These are phyloP conservation scores for Rhizopus stolonifer DNA, from an alignment of 371 early-diverging fungal genomes.

Conservation along the genomic window DNA sequence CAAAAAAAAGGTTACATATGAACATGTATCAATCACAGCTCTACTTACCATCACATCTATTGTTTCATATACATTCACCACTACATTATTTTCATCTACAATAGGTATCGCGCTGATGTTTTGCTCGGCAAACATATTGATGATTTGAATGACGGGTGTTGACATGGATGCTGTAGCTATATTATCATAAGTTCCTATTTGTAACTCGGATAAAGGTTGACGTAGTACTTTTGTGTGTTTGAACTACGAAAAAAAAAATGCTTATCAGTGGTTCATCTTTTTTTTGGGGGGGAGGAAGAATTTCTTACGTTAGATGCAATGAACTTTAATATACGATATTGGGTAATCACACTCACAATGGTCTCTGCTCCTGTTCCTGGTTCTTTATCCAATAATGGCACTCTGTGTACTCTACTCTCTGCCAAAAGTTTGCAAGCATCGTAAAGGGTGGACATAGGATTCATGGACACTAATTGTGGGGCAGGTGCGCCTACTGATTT, in stretches of 20 bases:
- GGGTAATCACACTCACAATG: conserved; percentile 89
- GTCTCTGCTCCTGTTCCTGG: conserved; percentile 76
- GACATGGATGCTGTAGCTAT: conserved; percentile 76
- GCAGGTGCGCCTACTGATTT: conserved; percentile 56
- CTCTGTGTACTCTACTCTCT: conserved; percentile 77
- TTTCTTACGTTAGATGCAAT: conserved; percentile 81
- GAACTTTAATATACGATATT: conserved; percentile 88
- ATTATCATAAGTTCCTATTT: conserved; percentile 84
- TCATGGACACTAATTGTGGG: conserved; percentile 64
- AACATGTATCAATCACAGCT: no score
- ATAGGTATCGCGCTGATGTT: conserved; percentile 92
- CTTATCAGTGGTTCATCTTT: not conserved
- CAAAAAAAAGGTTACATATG: no score
- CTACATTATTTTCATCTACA: conserved; percentile 79
- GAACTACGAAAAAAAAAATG: conserved; percentile 42
- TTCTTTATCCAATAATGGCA: conserved; percentile 85
- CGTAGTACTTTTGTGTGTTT: conserved; percentile 64
- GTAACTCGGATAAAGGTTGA: conserved; percentile 71
- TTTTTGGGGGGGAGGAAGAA: not conserved
- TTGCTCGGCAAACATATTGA: conserved; percentile 84
- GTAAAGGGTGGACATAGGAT: conserved; percentile 83
- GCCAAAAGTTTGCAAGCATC: conserved; percentile 78
- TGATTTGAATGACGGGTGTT: conserved; percentile 83
- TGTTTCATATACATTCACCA: conserved; percentile 93
- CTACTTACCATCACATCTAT: conserved; percentile 89